Conservation (phyloP, 2,329 filamentous ascomycete species). For the Colletotrichum chlorophyti region DNA sequence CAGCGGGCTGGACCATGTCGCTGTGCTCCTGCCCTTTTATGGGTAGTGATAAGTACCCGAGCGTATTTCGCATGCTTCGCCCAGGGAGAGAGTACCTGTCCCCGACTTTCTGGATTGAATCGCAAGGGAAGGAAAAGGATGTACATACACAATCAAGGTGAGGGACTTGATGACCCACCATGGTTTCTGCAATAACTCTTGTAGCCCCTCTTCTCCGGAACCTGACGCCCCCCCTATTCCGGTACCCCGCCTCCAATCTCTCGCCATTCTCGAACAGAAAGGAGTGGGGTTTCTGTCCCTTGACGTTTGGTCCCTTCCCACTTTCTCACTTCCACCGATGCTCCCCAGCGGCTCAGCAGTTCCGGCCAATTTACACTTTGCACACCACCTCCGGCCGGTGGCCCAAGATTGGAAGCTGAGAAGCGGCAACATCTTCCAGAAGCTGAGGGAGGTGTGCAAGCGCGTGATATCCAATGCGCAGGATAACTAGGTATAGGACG, state of each 20-base stretch:
- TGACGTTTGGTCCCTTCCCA: conserved; percentile 4
- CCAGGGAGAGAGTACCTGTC: no score
- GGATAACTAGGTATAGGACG: no score
- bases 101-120: not conserved
- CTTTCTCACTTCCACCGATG: not conserved
- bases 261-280: conserved; percentile 25
- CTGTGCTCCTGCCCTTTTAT: no score
- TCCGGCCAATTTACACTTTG: not conserved
- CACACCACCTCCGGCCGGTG: no score
- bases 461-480: no score
- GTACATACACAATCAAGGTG: conserved; percentile 7
- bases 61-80: no score
- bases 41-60: no score
- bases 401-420: no score
- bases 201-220: not conserved
- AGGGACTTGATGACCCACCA: not conserved
- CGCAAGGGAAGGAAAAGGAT: not conserved
- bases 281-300: not conserved
- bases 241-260: conserved; percentile 25
- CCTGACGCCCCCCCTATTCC: not conserved
- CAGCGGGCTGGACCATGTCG: no score
- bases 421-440: no score
- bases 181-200: not conserved
- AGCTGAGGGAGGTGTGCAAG: no score
- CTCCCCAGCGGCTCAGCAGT: conserved; percentile 20